These are phyloP conservation scores for Ceratorhiza oryzae-sativae DNA, from an alignment of 1,284 basidiomycete genomes.

Conservation along the genomic window DNA sequence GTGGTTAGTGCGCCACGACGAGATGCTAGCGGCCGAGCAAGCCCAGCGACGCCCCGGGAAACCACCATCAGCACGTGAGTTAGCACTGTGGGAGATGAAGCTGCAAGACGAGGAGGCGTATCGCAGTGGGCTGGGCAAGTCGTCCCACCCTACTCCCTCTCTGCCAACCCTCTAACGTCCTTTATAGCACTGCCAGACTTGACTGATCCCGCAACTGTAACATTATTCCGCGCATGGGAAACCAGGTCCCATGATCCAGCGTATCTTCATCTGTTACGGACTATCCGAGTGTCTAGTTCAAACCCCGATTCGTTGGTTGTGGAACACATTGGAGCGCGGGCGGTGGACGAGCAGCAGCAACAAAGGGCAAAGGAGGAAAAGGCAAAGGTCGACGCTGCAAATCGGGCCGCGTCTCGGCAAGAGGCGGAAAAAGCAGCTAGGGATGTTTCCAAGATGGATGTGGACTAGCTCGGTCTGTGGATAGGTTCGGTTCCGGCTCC, in stretches of 20 bases:
- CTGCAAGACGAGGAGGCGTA: constrained; percentile 75
- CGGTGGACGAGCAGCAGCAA: constrained; percentile 24
- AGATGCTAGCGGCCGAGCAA: constrained; percentile 68
- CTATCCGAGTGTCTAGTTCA: constrained; percentile 71
- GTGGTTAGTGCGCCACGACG: constrained; percentile 78
- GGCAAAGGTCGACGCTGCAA: constrained; percentile 38
- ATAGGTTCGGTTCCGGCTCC: not conserved
- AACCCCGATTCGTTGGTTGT: constrained; percentile 52
- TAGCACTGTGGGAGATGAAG: constrained; percentile 75
- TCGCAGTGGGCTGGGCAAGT: constrained; percentile 78
- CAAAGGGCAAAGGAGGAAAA: constrained; percentile 40
- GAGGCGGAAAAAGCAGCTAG: constrained; percentile 20
- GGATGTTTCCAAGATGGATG: constrained; percentile 42
- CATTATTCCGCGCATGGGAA: constrained; percentile 79
- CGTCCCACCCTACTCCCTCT: not conserved
- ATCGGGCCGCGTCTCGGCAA: constrained; percentile 35
- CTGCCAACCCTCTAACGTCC: not conserved
- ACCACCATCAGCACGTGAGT: constrained; percentile 75
- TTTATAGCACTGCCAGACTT: constrained; percentile 81
- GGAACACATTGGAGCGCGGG: constrained; percentile 62
- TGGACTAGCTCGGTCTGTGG: not conserved
- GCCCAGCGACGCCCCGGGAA: constrained; percentile 74
- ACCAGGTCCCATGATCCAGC: constrained; percentile 66
- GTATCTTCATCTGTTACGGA: constrained; percentile 77
- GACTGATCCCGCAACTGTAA: constrained; percentile 74